Percentiles rank a stretch among this genome's conserved stretches.
phyloP scores from a whole-genome alignment of 139 green algal genomes.

The Tetradesmus obliquus region DNA sequence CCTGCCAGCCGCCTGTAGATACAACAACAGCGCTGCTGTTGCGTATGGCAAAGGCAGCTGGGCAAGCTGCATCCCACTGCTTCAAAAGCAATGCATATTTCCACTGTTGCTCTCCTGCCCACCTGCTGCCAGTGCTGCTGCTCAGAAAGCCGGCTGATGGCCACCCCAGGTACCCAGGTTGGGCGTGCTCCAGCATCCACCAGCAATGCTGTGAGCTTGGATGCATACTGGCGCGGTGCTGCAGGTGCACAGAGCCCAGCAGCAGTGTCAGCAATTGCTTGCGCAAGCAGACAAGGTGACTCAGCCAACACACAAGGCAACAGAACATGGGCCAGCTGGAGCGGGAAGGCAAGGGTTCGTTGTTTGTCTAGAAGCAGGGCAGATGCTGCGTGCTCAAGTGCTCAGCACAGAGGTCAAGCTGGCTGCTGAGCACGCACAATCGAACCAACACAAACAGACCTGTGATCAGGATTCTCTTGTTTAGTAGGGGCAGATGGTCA shows the following conservation, averaged over 20 bases:
- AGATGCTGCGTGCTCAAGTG: background rate
- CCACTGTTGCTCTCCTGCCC: background rate
- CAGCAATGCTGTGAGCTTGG: conserved; percentile 65
- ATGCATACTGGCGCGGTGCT: conserved; percentile 78
- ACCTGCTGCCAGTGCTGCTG: conserved; percentile 12
- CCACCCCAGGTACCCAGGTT: conserved; percentile 71
- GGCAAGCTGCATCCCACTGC: background rate
- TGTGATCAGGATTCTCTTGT: conserved; percentile 64
- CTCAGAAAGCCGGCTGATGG: conserved; percentile 55
- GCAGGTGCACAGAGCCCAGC: background rate
- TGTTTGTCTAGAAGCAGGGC: conserved; percentile 17
- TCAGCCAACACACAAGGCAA: background rate
- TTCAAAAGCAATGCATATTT: background rate
- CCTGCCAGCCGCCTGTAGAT: no score
- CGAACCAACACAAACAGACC: background rate
- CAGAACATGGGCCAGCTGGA: no score
- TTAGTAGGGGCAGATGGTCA: conserved; percentile 48
- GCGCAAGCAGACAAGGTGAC: no score
- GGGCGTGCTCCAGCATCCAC: conserved; percentile 65
- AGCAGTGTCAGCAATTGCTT: background rate
- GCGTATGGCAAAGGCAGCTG: no score
- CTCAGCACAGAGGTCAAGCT: background rate
- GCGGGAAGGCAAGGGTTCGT: background rate
- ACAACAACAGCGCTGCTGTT: no score
- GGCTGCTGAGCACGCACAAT: background rate